Evolutionary conservation across 2,329 filamentous ascomycete genomes (phyloP), one percentile per base, ranked within the genome.

Genomic region (Ophiostoma ips): DNA sequence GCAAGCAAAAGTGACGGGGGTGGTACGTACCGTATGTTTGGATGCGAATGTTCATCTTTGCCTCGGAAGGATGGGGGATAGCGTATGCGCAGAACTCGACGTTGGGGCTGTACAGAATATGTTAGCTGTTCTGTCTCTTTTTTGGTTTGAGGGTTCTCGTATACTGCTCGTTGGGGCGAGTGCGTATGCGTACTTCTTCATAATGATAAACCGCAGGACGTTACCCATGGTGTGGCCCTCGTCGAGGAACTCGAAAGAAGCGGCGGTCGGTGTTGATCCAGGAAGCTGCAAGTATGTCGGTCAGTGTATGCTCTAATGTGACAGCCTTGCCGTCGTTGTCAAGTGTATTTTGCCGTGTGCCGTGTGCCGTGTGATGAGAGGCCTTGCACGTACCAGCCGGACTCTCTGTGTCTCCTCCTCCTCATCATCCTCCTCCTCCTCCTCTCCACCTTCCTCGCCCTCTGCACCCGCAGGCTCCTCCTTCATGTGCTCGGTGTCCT

Each of bases 71-170:
- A 68, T 98, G 92, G 30, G 92, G 92, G 54, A 98, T 96, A 8
- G 90, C 87, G 67, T 98, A 98, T 54, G 90, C 92, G 67, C 92
- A 96, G 68, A 98, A 95, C 65, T 98, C 92, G 53, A 98, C 92
- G 56, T 92, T 81, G 30, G 92, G 90, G 65, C 90, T 96, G 56
- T 19, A 33, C 8, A 28, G 24, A 28, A 8, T 5, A 28, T 43
- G 40, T 43, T 43, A 43, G 24, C 15, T 16, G 37, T 41, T 28
- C 8, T 4, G 24, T 28, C 24, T 28, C 24, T 28, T 8, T 28
- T 28, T n/a, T n/a, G n/a, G 24, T 4, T 5, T 28, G 24, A 11
- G 19, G 16, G 7, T 13, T 40, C 37, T 40, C 12, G 5, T 13
- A 10, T 41, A 6, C 13, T 15, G 15, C 2, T 12, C 21, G 8